These are phyloP conservation scores for Sonneratia caseolaris DNA, from an alignment of 345 rosid genomes.

Conservation along the genomic window DNA sequence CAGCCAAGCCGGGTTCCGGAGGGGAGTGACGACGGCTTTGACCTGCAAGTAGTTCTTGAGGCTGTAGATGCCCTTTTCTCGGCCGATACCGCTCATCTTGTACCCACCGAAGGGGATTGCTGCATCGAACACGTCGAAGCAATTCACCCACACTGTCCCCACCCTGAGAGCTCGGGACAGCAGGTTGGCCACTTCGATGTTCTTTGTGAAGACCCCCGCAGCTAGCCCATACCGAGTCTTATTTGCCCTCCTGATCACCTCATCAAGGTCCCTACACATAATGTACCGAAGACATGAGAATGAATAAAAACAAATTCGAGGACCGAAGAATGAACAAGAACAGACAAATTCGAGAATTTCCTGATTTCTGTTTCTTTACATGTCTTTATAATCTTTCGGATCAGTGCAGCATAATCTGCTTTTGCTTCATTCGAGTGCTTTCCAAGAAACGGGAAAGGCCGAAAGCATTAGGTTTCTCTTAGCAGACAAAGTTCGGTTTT, in stretches of 20 bases:
- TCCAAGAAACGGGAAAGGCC: too few species aligned
- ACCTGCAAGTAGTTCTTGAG: constrained; percentile 81
- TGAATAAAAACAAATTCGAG: background rate
- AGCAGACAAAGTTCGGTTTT: too few species aligned
- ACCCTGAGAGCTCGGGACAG: constrained; percentile 59
- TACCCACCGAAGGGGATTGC: constrained; percentile 93
- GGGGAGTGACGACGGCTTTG: constrained; percentile 78
- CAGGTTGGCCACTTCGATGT: constrained; percentile 56
- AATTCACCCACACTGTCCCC: constrained; percentile 89
- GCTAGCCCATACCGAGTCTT: constrained; percentile 63
- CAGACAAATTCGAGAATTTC: background rate
- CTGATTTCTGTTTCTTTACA: background rate
- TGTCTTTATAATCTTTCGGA: too few species aligned
- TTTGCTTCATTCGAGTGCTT: too few species aligned
- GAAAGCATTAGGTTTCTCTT: too few species aligned
- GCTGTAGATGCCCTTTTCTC: constrained; percentile 95
- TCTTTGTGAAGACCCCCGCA: constrained; percentile 81
- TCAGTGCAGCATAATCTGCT: too few species aligned
- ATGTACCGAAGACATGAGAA: background rate
- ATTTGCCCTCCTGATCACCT: constrained; percentile 71
- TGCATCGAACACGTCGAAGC: constrained; percentile 86
- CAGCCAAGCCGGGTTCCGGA: constrained; percentile 80
- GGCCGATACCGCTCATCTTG: constrained; percentile 92
- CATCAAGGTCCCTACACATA: constrained; percentile 50
- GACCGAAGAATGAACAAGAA: background rate